Evolutionary conservation across 768 basidiomycete species (phyloP), one percentile per base, ranked within the genome.

Genomic region (Dioszegia hungarica): DNA sequence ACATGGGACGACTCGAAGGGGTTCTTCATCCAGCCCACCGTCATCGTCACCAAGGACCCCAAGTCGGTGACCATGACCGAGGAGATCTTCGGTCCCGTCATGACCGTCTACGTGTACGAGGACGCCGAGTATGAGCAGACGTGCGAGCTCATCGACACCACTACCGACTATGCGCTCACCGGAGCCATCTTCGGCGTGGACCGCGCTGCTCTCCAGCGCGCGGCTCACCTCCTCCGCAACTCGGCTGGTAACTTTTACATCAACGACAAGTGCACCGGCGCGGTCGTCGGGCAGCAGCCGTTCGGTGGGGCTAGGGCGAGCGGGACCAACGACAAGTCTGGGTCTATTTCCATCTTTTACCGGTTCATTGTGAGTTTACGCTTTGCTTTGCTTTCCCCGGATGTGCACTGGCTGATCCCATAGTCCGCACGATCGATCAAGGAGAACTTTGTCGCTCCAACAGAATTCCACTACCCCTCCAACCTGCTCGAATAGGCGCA

Each of bases 281-380:
- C 74, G 31, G 74, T 75, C 25, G 74, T 98, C 33, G 94, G 92
- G 9, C 93, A 97, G 75, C 93, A 99, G 77, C 94, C 95, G 11
- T 99, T 99, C 73, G 95, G 95, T 45, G 95, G 95, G 28, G 89
- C 85, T 1, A 84, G 93, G 34, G 88, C 82, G 29, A 90, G 88
- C 71, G 94, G 95, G 27, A 99, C 94, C 61, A 98, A 98, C 80
- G 95, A 98, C 77, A 99, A 98, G 79, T 91, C 93, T 1, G 95
- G 88, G 22, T 90, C 88, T 61, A 83, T 89, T 60, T 80, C 77
- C 46, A 83, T 87, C 68, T 86, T 84, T 78, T 85, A 84, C 77
- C 81, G 93, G 54, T 77, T 76, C 68, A 62, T 72, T 34, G 59
- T 63, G 52, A 56, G 54, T 56, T 38, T 17, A 14, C 11, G 14